Conservation (phyloP, 495 filamentous ascomycete genomes). For the Daldinia childiae region DNA sequence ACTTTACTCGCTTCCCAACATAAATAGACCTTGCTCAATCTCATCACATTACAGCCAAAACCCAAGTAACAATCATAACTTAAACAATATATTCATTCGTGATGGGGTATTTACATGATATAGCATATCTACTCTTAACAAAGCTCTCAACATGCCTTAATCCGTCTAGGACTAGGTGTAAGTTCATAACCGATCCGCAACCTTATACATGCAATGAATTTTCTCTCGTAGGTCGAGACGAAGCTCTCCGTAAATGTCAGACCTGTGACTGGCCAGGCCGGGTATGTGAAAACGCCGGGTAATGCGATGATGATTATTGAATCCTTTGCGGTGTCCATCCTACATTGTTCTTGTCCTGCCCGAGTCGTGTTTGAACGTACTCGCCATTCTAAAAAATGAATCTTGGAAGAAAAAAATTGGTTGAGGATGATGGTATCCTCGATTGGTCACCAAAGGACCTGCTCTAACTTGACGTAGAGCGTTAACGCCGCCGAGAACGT, state of each 20-base stretch:
- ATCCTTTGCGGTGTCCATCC: conserved; percentile 12
- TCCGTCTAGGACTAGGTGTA: conserved; percentile 22
- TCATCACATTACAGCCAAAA: background rate
- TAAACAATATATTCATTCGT: conserved; percentile 34
- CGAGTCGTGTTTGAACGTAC: conserved; percentile 16
- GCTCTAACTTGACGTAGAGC: background rate
- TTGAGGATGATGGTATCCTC: background rate
- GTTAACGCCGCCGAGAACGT: background rate
- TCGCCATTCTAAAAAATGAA: conserved; percentile 15
- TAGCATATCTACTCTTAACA: conserved; percentile 29
- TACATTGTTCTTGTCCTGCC: conserved; percentile 15
- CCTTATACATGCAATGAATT: conserved; percentile 21
- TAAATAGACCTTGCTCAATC: background rate
- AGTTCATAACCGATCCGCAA: conserved; percentile 20
- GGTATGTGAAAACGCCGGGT: conserved; percentile 39
- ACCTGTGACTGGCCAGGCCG: conserved; percentile 2
- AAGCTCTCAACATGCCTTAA: background rate
- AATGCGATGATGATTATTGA: conserved; percentile 25
- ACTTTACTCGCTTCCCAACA: background rate
- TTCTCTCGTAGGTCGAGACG: conserved; percentile 8
- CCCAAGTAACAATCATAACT: conserved; percentile 1
- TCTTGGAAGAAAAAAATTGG: background rate
- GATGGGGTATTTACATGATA: conserved; percentile 37
- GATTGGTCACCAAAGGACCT: background rate
- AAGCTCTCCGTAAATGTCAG: conserved; percentile 28